These are phyloP conservation scores for Auriscalpium vulgare DNA, from an alignment of 768 basidiomycete species.

Conservation along the genomic window DNA sequence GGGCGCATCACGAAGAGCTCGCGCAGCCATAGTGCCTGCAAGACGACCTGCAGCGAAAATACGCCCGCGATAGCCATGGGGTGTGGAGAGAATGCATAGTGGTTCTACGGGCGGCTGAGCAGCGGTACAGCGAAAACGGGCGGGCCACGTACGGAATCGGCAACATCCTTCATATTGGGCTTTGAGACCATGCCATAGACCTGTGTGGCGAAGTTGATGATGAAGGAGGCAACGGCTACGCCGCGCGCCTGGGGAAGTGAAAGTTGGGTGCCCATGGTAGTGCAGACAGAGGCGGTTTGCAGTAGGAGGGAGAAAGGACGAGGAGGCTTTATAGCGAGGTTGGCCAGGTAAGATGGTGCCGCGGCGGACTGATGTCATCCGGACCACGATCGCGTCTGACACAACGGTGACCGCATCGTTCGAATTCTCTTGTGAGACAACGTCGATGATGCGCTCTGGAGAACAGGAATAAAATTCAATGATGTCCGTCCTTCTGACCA, in stretches of 20 bases:
- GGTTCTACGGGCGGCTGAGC: no score
- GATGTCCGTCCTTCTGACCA: no score
- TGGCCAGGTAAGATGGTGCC: not conserved
- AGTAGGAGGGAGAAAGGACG: not conserved
- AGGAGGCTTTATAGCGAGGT: not conserved
- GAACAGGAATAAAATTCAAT: no score
- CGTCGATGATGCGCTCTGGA: no score
- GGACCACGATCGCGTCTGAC: no score
- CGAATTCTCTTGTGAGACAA: no score
- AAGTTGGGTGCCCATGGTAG: constrained; percentile 22
- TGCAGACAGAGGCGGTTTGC: no score
- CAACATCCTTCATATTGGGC: constrained; percentile 27
- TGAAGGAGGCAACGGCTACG: constrained; percentile 22
- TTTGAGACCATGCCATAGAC: constrained; percentile 21
- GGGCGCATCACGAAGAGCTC: constrained; percentile 18
- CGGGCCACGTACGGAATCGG: constrained; percentile 19
- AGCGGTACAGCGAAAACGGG: not conserved
- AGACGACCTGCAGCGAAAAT: constrained; percentile 23
- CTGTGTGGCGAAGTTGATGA: constrained; percentile 22
- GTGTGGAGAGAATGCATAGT: constrained; percentile 27
- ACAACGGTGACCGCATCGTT: no score
- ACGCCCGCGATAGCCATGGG: constrained; percentile 25
- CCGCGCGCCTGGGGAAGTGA: constrained; percentile 17
- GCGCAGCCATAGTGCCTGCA: constrained; percentile 23
- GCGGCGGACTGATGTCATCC: not conserved